Base-by-base conservation (phyloP, 345 rosid genomes). In the Citrus medica region DNA sequence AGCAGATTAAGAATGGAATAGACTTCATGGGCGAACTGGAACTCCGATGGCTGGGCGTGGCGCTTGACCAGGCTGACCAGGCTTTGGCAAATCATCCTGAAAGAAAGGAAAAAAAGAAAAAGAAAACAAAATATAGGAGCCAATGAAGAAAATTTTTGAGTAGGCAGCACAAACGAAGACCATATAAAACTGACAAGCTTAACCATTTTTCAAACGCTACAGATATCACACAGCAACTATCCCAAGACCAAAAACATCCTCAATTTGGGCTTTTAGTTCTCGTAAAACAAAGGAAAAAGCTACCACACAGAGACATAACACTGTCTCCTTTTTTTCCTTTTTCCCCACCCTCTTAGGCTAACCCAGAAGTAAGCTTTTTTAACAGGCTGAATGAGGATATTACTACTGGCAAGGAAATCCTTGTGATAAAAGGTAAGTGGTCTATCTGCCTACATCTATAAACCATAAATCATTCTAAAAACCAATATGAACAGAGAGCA, bases 21-120 rank as follows among this genome's bases (percentile, higher is more conserved):
- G 51, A 56, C 24, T 88, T 85, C 71, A 91, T 17, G 90, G 14
- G 17, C 94, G 92, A 61, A 87, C 80, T 24, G 93, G 84, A 17
- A 55, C 51, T 7, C 87, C 97, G 4, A 55, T 21, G 40, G 87
- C 79, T 17, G 86, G 86, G 28, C 89, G 97, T 35, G 90, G 84
- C 9, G 89, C 93, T 82, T 89, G 94, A 32, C 91, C 91, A 73
- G 90, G 88, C 38, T 87, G 91, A 9, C 88, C 92, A n/a, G 92
- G 89, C 88, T 84, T 88, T 27, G 92, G 88, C 1, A 60, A 1
- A 76, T 86, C 92, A 82, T 89, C 95, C 95, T 94, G 87, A 62
- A 58, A 64, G 2, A 9, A 35, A 6, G 35, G 5, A 32, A 32
- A 32, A 32, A 32, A 32, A 32, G 5, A 35, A 35, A 5, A 35